Conservation (phyloP, 371 early-diverging fungal genomes). For the Mucor irregularis region DNA sequence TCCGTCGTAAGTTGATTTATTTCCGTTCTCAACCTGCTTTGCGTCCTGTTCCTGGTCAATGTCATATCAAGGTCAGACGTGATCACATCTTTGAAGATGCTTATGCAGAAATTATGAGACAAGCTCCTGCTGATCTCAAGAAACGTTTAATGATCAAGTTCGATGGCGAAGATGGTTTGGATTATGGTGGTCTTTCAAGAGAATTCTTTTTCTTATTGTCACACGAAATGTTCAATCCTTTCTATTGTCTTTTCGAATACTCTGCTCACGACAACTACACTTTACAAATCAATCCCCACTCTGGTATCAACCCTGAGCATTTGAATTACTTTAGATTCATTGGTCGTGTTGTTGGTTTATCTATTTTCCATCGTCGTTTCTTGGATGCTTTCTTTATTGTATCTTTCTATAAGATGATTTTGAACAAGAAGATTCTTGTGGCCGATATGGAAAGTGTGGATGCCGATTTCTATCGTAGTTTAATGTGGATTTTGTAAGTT, state of each 20-base stretch:
- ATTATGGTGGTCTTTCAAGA: slow-evolving; percentile 97
- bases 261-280: slow-evolving; percentile 97
- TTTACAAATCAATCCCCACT: slow-evolving; percentile 95
- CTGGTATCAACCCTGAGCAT: slow-evolving; percentile 96
- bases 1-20: slow-evolving; percentile 93
- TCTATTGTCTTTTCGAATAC: slow-evolving; percentile 95
- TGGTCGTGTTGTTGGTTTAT: slow-evolving; percentile 95
- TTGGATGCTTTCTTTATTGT: slow-evolving; percentile 96
- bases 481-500: slow-evolving; percentile 92
- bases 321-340: slow-evolving; percentile 98
- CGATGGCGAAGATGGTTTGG: slow-evolving; percentile 97
- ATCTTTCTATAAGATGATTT: slow-evolving; percentile 96
- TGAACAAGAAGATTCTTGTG: slow-evolving; percentile 84
- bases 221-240: slow-evolving; percentile 98
- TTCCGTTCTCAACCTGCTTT: slow-evolving; percentile 92
- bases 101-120: slow-evolving; percentile 91
- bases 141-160: slow-evolving; percentile 97
- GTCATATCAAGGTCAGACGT: slow-evolving; percentile 88
- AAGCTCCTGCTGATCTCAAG: slow-evolving; percentile 83
- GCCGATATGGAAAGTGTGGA: slow-evolving; percentile 97
- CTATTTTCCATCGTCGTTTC: slow-evolving; percentile 96
- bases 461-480: slow-evolving; percentile 87
- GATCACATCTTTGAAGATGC: slow-evolving; percentile 93
- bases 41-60: slow-evolving; percentile 88
- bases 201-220: slow-evolving; percentile 97